A percentile compares a stretch with the other conserved stretches of the same genome.
Evolutionary conservation across 2,329 filamentous ascomycete genomes (phyloP).

Genomic region (Fusarium sp.): DNA sequence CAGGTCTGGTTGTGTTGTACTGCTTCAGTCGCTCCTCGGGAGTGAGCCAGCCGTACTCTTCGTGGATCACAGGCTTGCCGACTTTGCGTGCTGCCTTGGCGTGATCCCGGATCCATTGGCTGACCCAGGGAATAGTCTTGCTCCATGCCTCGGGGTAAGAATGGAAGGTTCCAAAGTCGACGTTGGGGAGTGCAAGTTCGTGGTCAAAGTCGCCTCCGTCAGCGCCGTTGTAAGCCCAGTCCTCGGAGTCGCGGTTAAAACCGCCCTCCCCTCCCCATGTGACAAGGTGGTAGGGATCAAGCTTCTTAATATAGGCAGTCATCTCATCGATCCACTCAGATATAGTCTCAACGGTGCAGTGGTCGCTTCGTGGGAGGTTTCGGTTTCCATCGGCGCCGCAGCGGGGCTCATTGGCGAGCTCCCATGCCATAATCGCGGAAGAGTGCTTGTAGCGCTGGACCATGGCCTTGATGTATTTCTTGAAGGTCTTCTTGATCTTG

Average conservation of each 20-base stretch:
- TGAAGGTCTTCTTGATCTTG: constrained; percentile 36
- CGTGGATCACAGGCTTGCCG: constrained; percentile 67
- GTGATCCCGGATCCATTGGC: constrained; percentile 69
- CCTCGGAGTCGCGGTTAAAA: constrained; percentile 61
- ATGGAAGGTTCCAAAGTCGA: constrained; percentile 70
- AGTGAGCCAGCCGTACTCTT: constrained; percentile 61
- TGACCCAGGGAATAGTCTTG: constrained; percentile 65
- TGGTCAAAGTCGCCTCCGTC: constrained; percentile 69
- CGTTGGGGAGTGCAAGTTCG: constrained; percentile 58
- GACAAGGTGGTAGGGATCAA: constrained; percentile 73
- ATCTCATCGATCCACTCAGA: constrained; percentile 69
- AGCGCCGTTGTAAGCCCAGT: constrained; percentile 62
- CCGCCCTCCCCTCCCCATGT: constrained; percentile 71
- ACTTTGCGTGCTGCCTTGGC: constrained; percentile 56
- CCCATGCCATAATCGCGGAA: constrained; percentile 65
- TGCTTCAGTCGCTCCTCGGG: constrained; percentile 61
- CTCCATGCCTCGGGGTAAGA: constrained; percentile 69
- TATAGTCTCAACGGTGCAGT: constrained; percentile 69
- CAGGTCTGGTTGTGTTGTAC: constrained; percentile 55
- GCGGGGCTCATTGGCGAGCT: constrained; percentile 68
- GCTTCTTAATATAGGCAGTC: constrained; percentile 71
- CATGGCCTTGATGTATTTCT: constrained; percentile 59
- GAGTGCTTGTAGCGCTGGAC: constrained; percentile 62
- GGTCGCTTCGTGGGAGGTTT: constrained; percentile 52
- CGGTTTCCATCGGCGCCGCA: constrained; percentile 55